Conservation (phyloP, 805 yeast species). For the Wickerhamiella occidentalis region DNA sequence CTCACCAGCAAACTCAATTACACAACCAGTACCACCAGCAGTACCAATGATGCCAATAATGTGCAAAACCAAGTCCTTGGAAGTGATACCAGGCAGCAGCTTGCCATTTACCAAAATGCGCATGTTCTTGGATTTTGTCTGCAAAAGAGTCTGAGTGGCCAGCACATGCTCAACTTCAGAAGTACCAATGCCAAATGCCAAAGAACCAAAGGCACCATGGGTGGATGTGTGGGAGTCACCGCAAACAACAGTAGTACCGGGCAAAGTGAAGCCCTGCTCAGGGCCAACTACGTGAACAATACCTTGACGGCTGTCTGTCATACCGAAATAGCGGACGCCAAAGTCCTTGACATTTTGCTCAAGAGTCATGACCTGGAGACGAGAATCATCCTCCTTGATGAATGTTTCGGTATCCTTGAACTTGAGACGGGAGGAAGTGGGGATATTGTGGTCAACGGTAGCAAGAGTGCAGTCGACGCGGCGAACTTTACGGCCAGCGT, state of each 20-base stretch:
- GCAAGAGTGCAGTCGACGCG: constrained; percentile 86
- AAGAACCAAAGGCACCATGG: constrained; percentile 95
- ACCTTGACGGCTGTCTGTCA: constrained; percentile 92
- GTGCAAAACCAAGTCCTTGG: constrained; percentile 88
- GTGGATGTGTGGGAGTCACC: constrained; percentile 99
- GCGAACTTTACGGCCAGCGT: constrained; percentile 81
- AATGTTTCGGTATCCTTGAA: constrained; percentile 66
- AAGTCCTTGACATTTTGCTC: constrained; percentile 88
- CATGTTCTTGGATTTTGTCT: constrained; percentile 94
- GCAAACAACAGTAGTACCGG: constrained; percentile 97
- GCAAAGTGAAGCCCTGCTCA: constrained; percentile 95
- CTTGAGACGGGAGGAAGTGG: constrained; percentile 74
- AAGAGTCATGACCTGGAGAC: constrained; percentile 80
- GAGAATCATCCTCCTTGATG: constrained; percentile 82
- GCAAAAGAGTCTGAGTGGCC: constrained; percentile 90
- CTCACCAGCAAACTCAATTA: constrained; percentile 91
- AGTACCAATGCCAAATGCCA: constrained; percentile 98
- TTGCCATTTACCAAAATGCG: constrained; percentile 76
- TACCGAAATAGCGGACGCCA: constrained; percentile 84
- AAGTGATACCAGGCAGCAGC: constrained; percentile 78
- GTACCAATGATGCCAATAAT: constrained; percentile 96
- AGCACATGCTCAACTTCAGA: constrained; percentile 98
- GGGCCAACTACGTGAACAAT: constrained; percentile 98
- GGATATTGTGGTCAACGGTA: constrained; percentile 94
- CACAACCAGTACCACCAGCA: constrained; percentile 98